A percentile compares a stretch with the other conserved stretches of the same genome.
Conservation (phyloP, 2,329 filamentous ascomycete species). For the Aspergillus pseudonomiae region DNA sequence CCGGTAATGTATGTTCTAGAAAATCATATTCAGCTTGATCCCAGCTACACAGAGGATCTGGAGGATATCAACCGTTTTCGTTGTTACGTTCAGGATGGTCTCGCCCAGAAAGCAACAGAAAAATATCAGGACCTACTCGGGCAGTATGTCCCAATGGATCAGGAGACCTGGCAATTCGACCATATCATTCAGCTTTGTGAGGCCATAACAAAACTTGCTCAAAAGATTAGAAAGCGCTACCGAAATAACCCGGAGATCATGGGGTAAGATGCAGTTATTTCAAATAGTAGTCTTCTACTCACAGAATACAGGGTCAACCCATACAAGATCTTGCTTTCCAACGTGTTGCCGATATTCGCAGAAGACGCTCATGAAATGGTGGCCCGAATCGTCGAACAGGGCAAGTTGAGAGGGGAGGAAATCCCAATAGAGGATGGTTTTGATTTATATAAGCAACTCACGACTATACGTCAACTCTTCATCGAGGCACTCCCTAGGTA, state of each 20-base stretch:
- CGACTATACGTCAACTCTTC: constrained; percentile 82
- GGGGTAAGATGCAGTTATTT: constrained; percentile 55
- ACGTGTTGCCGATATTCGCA: constrained; percentile 87
- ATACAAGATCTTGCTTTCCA: constrained; percentile 73
- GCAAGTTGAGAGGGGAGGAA: constrained; percentile 70
- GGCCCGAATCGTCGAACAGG: constrained; percentile 73
- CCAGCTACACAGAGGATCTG: constrained; percentile 69
- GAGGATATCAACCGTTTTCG: constrained; percentile 74
- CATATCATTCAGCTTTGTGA: constrained; percentile 90
- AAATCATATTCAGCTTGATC: constrained; percentile 78
- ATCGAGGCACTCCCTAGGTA: constrained; percentile 69
- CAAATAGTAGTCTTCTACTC: constrained; percentile 13
- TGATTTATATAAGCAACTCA: constrained; percentile 85
- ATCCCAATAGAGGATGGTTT: constrained; percentile 91
- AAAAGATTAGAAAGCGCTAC: constrained; percentile 91
- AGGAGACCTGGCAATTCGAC: constrained; percentile 85
- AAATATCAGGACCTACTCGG: constrained; percentile 80
- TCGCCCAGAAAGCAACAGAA: constrained; percentile 74
- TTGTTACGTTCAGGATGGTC: constrained; percentile 69
- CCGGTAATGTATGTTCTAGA: constrained; percentile 79
- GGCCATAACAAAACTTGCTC: constrained; percentile 78
- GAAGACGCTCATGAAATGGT: constrained; percentile 86
- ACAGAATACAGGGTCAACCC: constrained; percentile 54
- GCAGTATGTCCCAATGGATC: constrained; percentile 75
- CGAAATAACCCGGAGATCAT: constrained; percentile 84